Percentiles rank a stretch among this genome's conserved stretches.
phyloP scores from a whole-genome alignment of 495 filamentous ascomycete genomes.

The Tirmania nivea region DNA sequence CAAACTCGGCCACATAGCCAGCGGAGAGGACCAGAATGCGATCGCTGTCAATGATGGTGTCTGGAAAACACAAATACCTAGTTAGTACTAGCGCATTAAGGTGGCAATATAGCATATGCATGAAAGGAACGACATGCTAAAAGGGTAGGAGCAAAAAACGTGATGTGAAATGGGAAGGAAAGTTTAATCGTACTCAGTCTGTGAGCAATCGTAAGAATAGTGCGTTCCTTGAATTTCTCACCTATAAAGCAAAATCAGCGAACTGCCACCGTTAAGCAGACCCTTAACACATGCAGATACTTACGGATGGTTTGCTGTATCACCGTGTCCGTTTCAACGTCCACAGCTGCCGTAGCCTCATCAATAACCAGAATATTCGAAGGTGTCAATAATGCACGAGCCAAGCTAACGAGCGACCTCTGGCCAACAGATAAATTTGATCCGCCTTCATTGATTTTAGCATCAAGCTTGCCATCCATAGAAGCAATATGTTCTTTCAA shows the following conservation, averaged over 20 bases:
- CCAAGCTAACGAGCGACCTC: slow-evolving; percentile 78
- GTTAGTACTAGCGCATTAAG: slow-evolving; percentile 3
- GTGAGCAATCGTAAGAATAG: slow-evolving; percentile 95
- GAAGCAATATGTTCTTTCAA: slow-evolving; percentile 72
- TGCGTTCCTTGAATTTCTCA: slow-evolving; percentile 34
- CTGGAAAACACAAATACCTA: slow-evolving; percentile 3
- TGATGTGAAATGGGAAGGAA: neutral
- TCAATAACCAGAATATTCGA: slow-evolving; percentile 95
- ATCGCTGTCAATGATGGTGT: slow-evolving; percentile 17
- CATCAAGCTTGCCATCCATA: slow-evolving; percentile 82
- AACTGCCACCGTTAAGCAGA: slow-evolving; percentile 6
- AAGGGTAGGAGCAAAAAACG: neutral
- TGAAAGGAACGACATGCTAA: neutral
- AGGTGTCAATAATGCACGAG: slow-evolving; percentile 78
- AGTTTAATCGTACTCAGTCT: slow-evolving; percentile 54
- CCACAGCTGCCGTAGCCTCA: slow-evolving; percentile 91
- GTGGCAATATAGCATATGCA: slow-evolving; percentile 2
- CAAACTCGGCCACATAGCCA: slow-evolving; percentile 33
- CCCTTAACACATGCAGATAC: slow-evolving; percentile 7
- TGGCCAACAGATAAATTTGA: slow-evolving; percentile 76
- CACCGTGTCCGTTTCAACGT: slow-evolving; percentile 26
- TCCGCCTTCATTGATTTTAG: slow-evolving; percentile 77
- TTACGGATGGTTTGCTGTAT: slow-evolving; percentile 17
- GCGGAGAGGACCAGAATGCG: slow-evolving; percentile 15
- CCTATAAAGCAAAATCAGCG: slow-evolving; percentile 9